These are phyloP conservation scores for Cucumis cinereus DNA, from an alignment of 306 rosid species.

Conservation along the genomic window DNA sequence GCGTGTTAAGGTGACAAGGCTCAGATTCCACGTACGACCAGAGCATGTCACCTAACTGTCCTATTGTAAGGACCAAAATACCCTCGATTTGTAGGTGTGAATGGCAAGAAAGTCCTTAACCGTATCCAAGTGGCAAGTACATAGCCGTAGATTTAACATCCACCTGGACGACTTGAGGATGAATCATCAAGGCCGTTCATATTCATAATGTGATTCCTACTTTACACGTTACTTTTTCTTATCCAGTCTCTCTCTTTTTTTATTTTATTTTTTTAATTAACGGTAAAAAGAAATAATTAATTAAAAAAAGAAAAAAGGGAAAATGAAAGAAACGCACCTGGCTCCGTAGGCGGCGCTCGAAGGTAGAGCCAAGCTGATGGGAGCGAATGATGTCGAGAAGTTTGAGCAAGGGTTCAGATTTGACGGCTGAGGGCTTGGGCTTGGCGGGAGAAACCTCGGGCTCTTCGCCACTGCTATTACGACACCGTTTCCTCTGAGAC, in stretches of 20 bases:
- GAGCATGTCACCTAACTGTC: neutral
- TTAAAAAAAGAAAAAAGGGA: neutral
- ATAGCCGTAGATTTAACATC: neutral
- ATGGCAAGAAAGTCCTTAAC: neutral
- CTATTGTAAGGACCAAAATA: neutral
- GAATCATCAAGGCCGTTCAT: neutral
- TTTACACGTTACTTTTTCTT: constrained; percentile 2
- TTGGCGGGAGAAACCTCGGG: constrained; percentile 47
- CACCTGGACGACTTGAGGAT: neutral
- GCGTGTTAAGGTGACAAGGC: constrained; percentile 1
- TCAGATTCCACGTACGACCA: neutral
- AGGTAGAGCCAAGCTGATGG: constrained; percentile 41
- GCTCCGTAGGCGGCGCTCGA: constrained; percentile 50
- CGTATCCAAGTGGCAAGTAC: neutral
- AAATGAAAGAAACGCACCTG: constrained; percentile 24
- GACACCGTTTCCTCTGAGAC: constrained; percentile 26
- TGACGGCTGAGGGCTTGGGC: constrained; percentile 17
- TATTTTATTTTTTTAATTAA: neutral
- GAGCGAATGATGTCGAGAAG: constrained; percentile 30
- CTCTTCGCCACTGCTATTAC: constrained; percentile 32
- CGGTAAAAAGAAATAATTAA: neutral
- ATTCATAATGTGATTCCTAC: neutral
- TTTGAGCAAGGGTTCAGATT: constrained; percentile 36
- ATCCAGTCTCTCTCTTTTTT: neutral
- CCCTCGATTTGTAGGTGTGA: neutral